phyloP scores from a whole-genome alignment of 2,329 filamentous ascomycete species.

The Aspergillus sp. region DNA sequence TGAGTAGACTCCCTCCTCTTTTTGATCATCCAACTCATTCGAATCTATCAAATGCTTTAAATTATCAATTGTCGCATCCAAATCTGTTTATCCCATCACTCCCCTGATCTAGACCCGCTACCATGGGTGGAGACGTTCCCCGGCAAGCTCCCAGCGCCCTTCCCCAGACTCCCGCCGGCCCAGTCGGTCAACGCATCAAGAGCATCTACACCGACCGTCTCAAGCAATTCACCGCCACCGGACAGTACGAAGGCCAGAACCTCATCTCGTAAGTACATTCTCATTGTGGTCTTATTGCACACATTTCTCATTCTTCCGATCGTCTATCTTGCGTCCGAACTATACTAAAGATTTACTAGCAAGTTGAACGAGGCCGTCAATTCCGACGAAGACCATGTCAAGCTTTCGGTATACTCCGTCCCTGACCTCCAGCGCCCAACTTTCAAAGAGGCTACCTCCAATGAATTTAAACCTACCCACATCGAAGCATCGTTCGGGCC shows the following conservation, averaged over 20 bases:
- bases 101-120: conserved; percentile 14
- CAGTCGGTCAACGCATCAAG: conserved; percentile 76
- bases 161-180: conserved; percentile 53
- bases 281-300: neutral
- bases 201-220: conserved; percentile 85
- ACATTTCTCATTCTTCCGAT: neutral
- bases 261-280: conserved; percentile 64
- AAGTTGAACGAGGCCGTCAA: conserved; percentile 71
- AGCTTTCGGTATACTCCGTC: conserved; percentile 83
- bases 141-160: conserved; percentile 44
- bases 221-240: conserved; percentile 73
- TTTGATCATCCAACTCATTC: neutral
- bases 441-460: conserved; percentile 79
- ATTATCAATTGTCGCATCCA: neutral
- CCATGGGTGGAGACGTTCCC: conserved; percentile 31
- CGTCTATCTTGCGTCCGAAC: conserved; percentile 4
- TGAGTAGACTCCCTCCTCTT: neutral
- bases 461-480: conserved; percentile 72
- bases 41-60: neutral
- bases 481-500: conserved; percentile 84
- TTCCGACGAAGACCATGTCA: conserved; percentile 73
- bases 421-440: conserved; percentile 76
- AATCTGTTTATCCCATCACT: neutral
- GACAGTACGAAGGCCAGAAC: conserved; percentile 77
- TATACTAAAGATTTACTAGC: conserved; percentile 39